Evolutionary conservation across 805 yeast species (phyloP), one percentile per base, ranked within the genome.

Genomic region (Soucietia sequanensis): DNA sequence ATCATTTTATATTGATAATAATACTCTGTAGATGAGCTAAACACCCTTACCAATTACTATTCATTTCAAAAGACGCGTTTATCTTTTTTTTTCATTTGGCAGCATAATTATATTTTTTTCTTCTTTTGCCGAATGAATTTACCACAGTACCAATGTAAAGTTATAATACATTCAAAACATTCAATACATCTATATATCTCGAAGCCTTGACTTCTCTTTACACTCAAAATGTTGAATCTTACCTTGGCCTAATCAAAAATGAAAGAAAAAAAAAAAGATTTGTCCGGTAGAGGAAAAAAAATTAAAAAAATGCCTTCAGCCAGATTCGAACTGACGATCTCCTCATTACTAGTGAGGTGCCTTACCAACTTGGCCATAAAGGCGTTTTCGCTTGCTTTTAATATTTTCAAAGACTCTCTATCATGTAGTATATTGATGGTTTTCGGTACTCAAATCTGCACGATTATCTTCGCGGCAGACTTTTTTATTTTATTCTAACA

Each of bases 271-370:
- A 27, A 14, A 9, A 12, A n/a, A 13, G 14, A 18, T 19, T 12
- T 27, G 30, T 15, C 16, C n/a, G 30, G 13, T 17, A 6, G 16
- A n/a, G 16, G 18, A 2, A 17, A 18, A 18, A 19, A 29, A 29
- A n/a, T n/a, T n/a, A 29, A 19, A 29, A 4, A 2, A 29, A 12
- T 29, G 31, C 31, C 31, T 29, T 29, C 31, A 29, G 31, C 24
- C 31, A 29, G 31, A 29, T 29, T 29, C 31, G 31, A 29, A 29
- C 31, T 29, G 24, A 29, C 31, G 31, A 29, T 29, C 31, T 29
- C 31, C 31, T 21, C 31, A 29, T 29, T 29, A 29, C 31, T 29
- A 29, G 31, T 29, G 31, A 21, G 31, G 31, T 29, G 31, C 31
- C 31, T 29, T 29, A 29, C 31, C 31, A 29, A 29, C 31, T 29